Conservation (phyloP, 495 filamentous ascomycete genomes). For the Hypoxylon rickii region DNA sequence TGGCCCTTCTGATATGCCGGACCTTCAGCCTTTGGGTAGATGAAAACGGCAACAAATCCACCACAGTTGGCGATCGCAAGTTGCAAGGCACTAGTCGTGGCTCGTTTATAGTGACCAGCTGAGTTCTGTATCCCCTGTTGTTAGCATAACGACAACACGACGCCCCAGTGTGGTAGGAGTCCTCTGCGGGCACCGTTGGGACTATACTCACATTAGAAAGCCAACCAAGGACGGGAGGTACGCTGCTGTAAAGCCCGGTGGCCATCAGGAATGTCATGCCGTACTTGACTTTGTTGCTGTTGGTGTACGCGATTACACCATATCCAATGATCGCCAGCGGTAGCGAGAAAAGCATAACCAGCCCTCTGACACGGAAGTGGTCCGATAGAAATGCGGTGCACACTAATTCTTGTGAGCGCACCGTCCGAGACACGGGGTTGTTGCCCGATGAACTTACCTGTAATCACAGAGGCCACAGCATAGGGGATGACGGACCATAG, state of each 20-base stretch:
- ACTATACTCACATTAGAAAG: slow-evolving; percentile 44
- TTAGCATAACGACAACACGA: too few relatives aligned
- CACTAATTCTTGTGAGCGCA: slow-evolving; percentile 31
- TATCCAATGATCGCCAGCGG: slow-evolving; percentile 66
- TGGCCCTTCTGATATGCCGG: slow-evolving; percentile 59
- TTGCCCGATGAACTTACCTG: slow-evolving; percentile 45
- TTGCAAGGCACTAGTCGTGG: slow-evolving; percentile 51
- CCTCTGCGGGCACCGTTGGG: neutral
- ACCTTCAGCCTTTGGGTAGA: slow-evolving; percentile 58
- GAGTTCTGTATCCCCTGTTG: slow-evolving; percentile 39
- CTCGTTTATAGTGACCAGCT: slow-evolving; percentile 52
- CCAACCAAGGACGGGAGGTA: slow-evolving; percentile 79
- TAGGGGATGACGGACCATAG: slow-evolving; percentile 72
- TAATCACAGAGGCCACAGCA: slow-evolving; percentile 62
- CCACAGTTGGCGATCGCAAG: slow-evolving; percentile 56
- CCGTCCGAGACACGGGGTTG: slow-evolving; percentile 42
- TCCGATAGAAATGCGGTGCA: slow-evolving; percentile 52
- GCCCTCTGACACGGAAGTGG: slow-evolving; percentile 47
- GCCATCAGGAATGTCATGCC: slow-evolving; percentile 74
- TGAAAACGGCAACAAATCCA: slow-evolving; percentile 61
- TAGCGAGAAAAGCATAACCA: slow-evolving; percentile 49
- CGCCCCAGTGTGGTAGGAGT: too few relatives aligned
- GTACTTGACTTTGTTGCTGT: slow-evolving; percentile 67
- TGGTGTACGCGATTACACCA: slow-evolving; percentile 62
- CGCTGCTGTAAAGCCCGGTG: slow-evolving; percentile 75